Conservation (phyloP, 1,284 basidiomycete genomes). For the Ustilago hordei region DNA sequence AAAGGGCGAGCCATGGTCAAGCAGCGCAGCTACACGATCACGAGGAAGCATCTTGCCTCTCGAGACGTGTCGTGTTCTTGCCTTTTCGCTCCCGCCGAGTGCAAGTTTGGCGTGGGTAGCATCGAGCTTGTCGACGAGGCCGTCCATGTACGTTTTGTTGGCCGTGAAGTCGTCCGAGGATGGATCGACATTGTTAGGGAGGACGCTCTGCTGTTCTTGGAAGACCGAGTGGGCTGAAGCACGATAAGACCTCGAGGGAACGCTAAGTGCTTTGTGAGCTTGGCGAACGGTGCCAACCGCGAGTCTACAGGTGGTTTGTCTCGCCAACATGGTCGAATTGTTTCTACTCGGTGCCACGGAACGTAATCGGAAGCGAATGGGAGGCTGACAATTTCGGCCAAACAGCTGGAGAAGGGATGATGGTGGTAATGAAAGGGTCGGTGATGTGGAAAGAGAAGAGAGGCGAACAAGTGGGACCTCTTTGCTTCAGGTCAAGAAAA, state of each 20-base stretch:
- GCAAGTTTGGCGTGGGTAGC: conserved; percentile 51
- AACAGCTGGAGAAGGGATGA: background rate
- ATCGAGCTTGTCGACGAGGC: conserved; percentile 56
- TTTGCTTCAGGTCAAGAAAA: background rate
- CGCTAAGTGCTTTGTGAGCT: conserved; percentile 14
- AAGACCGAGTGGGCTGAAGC: conserved; percentile 38
- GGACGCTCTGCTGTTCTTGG: conserved; percentile 48
- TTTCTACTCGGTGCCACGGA: background rate
- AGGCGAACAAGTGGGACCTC: background rate
- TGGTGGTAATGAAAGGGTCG: background rate
- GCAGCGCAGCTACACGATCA: conserved; percentile 77
- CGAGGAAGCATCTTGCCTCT: conserved; percentile 87
- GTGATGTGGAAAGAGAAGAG: background rate
- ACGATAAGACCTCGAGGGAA: conserved; percentile 20
- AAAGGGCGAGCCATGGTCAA: conserved; percentile 90
- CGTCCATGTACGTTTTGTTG: conserved; percentile 59
- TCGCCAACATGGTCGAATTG: conserved; percentile 18
- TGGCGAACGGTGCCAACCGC: conserved; percentile 20
- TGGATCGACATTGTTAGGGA: conserved; percentile 57
- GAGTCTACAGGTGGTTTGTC: conserved; percentile 8
- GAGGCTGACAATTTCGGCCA: background rate
- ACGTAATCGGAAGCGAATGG: background rate
- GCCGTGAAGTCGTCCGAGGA: conserved; percentile 50
- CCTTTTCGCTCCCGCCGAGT: conserved; percentile 74
- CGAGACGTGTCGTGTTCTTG: conserved; percentile 80